Evolutionary conservation across 2,329 filamentous ascomycete species (phyloP), one percentile per base, ranked within the genome.

Genomic region (Fusarium tanahbumbuense): DNA sequence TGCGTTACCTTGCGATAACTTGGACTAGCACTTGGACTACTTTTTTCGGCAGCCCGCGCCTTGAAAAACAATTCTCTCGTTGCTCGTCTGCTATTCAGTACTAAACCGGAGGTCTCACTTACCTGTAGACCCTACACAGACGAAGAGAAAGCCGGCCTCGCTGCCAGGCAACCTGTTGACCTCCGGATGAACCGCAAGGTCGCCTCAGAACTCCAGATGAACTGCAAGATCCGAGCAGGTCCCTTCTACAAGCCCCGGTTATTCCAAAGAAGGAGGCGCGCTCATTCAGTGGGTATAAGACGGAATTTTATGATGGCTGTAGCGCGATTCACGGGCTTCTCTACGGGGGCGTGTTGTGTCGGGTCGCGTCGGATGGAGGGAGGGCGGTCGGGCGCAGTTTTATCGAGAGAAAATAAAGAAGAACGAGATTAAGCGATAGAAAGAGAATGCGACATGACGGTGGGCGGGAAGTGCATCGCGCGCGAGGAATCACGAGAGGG

Each of bases 221-320:
- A 57, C 55, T 54, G 55, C 47, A 25, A 57, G 47, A 37, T 54
- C 11, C 23, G 55, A 57, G 55, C 46, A 57, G 25, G 32, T 30
- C 47, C 55, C 55, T 57, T 57, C 55, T 57, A 57, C 55, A 25
- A 57, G 55, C 55, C 55, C 55, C 47, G 55, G 55, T 54, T 57
- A 54, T 57, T 57, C 55, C 47, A 57, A 23, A 4, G 8, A 57
- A 46, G 44, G 44, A 46, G 44, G 22, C 41, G 25, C 25, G 44
- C 44, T 46, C 44, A 25, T 46, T 46, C 16, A 18, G 23, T 27
- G 25, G 44, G 44, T 46, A 46, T 28, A 46, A 46, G 20, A 12
- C 44, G 44, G 44, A 46, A 46, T 46, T 46, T 46, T 46, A 46
- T 28, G 16, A 27, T 20, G 44, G 44, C 25, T 46, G 44, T 46